Evolutionary conservation across 345 rosid species (phyloP).

Genomic region (Eucalyptus decipiens): DNA sequence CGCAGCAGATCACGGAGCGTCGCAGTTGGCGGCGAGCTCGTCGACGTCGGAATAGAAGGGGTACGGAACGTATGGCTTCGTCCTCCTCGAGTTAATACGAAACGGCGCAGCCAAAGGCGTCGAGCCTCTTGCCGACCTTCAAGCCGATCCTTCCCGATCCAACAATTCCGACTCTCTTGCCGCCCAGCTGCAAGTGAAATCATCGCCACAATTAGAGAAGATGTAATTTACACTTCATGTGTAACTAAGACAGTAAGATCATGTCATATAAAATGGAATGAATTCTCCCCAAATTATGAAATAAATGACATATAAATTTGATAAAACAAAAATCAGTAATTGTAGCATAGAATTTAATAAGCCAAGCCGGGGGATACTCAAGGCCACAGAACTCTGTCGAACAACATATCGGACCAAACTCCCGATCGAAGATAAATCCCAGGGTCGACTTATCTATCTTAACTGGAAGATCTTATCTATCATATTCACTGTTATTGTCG

Average conservation of each 20-base stretch:
- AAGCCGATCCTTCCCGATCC: conserved; percentile 37
- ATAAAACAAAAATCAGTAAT: neutral
- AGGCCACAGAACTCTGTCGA: no score
- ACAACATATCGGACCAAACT: neutral
- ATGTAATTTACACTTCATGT: neutral
- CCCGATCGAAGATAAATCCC: neutral
- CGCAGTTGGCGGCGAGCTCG: conserved; percentile 21
- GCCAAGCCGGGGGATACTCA: neutral
- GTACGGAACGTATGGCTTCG: conserved; percentile 14
- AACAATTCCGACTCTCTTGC: conserved; percentile 33
- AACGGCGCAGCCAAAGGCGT: conserved; percentile 28
- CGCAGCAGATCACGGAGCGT: conserved; percentile 25
- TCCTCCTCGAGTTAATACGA: conserved; percentile 29
- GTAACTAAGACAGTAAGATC: neutral
- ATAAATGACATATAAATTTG: neutral
- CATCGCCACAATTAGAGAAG: conserved; percentile 1
- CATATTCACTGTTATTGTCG: neutral
- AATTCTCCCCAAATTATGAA: neutral
- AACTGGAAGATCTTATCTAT: neutral
- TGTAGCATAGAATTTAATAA: neutral
- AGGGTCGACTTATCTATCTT: no score
- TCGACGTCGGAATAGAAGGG: conserved; percentile 7
- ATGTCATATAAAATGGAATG: neutral
- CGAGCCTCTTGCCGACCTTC: conserved; percentile 24
- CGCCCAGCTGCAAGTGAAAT: conserved; percentile 11